A percentile compares a stretch with the other conserved stretches of the same genome.
These are phyloP conservation scores for Phytopythium mirpurense DNA, from an alignment of 352 stramenopile genomes.

Conservation along the genomic window DNA sequence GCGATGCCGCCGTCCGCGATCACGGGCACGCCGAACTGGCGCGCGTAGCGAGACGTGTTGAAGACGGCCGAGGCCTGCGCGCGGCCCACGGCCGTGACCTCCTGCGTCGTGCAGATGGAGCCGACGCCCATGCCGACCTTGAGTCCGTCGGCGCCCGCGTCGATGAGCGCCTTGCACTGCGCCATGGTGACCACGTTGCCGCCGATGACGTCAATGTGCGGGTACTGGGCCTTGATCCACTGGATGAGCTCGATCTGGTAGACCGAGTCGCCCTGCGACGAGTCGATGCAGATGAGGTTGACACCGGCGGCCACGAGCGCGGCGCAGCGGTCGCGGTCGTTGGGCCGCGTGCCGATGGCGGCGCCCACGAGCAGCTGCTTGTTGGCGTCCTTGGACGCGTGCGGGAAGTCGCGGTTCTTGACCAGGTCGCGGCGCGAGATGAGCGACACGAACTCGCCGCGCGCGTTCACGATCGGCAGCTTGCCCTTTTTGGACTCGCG, in stretches of 20 bases:
- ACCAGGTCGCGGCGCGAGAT: slow-evolving; percentile 96
- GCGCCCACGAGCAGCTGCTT: slow-evolving; percentile 96
- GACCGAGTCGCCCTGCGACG: slow-evolving; percentile 96
- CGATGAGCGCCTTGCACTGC: slow-evolving; percentile 95
- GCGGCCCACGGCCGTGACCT: slow-evolving; percentile 96
- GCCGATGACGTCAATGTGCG: slow-evolving; percentile 93
- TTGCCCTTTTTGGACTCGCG: slow-evolving; percentile 97
- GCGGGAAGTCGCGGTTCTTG: slow-evolving; percentile 95
- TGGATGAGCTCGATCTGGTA: slow-evolving; percentile 55
- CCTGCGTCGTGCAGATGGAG: slow-evolving; percentile 99
- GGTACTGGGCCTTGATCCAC: slow-evolving; percentile 92
- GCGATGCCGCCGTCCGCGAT: slow-evolving; percentile 98
- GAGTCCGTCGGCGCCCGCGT: slow-evolving; percentile 97
- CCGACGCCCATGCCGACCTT: slow-evolving; percentile 98
- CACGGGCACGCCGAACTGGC: slow-evolving; percentile 94
- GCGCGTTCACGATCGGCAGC: slow-evolving; percentile 96
- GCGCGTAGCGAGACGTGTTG: slow-evolving; percentile 92
- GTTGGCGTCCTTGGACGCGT: slow-evolving; percentile 90
- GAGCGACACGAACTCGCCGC: slow-evolving; percentile 94
- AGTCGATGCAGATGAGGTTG: slow-evolving; percentile 98
- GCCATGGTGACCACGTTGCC: slow-evolving; percentile 97
- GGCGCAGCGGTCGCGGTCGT: slow-evolving; percentile 85
- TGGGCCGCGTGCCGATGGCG: slow-evolving; percentile 93
- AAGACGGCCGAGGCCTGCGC: slow-evolving; percentile 98
- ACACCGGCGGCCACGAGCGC: slow-evolving; percentile 90